Evolutionary conservation across 1,284 basidiomycete genomes (phyloP).

Genomic region (Fomitopsis schrenkii): DNA sequence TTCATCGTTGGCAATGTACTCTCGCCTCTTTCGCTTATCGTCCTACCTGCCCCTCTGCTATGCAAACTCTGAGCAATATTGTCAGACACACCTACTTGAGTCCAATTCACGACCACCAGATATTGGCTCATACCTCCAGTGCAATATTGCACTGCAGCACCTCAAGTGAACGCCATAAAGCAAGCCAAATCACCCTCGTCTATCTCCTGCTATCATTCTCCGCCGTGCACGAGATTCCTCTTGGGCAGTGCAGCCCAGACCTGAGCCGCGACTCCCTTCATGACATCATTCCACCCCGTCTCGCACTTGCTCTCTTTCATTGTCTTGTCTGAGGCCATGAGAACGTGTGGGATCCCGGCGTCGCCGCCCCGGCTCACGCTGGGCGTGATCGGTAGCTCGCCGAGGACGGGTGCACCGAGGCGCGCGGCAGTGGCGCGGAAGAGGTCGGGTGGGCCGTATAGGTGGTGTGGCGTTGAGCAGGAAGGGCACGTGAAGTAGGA

Average conservation of each 20-base stretch:
- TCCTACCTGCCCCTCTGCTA: too few species aligned
- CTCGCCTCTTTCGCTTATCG: too few species aligned
- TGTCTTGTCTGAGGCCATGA: slow-evolving; percentile 29
- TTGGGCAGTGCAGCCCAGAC: slow-evolving; percentile 33
- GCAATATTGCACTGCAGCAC: too few species aligned
- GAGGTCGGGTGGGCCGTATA: slow-evolving; percentile 73
- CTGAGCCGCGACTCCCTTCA: slow-evolving; percentile 38
- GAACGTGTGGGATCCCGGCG: slow-evolving; percentile 57
- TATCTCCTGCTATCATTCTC: too few species aligned
- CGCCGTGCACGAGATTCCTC: not conserved
- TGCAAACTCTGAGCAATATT: too few species aligned
- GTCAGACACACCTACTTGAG: too few species aligned
- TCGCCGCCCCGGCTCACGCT: slow-evolving; percentile 79
- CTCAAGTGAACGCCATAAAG: too few species aligned
- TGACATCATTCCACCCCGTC: slow-evolving; percentile 42
- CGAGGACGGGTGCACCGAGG: slow-evolving; percentile 68
- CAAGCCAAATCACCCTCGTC: too few species aligned
- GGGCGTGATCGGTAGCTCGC: slow-evolving; percentile 82
- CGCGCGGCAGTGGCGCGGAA: slow-evolving; percentile 65
- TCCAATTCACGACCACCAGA: too few species aligned
- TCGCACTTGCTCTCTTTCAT: slow-evolving; percentile 2
- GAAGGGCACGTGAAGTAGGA: slow-evolving; percentile 84
- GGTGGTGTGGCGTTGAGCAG: slow-evolving; percentile 67
- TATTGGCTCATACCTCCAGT: too few species aligned
- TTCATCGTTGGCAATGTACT: too few species aligned